A percentile compares a stretch with the other conserved stretches of the same genome.
These are phyloP conservation scores for Seminavis robusta DNA, from an alignment of 108 stramenopile genomes.

Conservation along the genomic window DNA sequence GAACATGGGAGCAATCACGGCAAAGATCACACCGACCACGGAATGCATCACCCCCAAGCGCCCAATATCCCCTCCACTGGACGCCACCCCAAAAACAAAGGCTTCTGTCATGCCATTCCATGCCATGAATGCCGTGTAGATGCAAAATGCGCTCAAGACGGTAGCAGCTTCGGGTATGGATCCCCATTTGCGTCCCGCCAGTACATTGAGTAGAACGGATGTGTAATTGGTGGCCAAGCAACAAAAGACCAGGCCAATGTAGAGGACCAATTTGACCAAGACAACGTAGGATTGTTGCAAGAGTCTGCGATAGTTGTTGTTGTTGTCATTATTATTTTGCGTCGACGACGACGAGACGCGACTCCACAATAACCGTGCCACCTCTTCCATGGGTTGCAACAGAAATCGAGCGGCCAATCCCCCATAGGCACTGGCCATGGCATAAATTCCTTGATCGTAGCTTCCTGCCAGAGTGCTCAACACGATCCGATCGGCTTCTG, in stretches of 20 bases:
- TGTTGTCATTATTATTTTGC: constrained; percentile 9
- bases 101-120: constrained; percentile 95
- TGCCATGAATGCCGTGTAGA: constrained; percentile 89
- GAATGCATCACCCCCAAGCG: constrained; percentile 61
- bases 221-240: constrained; percentile 77
- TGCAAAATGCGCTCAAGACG: constrained; percentile 85
- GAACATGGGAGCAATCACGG: constrained; percentile 50
- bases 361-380: constrained; percentile 80
- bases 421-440: constrained; percentile 71
- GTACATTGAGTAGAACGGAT: constrained; percentile 51
- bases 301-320: constrained; percentile 5
- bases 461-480: constrained; percentile 46
- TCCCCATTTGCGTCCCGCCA: constrained; percentile 77
- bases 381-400: constrained; percentile 87
- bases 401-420: constrained; percentile 83
- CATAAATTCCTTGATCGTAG: constrained; percentile 85
- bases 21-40: constrained; percentile 65
- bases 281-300: constrained; percentile 46
- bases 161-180: constrained; percentile 58
- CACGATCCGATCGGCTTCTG: constrained; percentile 82
- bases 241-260: constrained; percentile 75
- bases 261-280: constrained; percentile 64
- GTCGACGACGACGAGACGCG: too few species aligned
- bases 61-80: constrained; percentile 54
- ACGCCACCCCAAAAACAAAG: constrained; percentile 82